These are phyloP conservation scores for Pueraria montana DNA, from an alignment of 306 rosid genomes.

Conservation along the genomic window DNA sequence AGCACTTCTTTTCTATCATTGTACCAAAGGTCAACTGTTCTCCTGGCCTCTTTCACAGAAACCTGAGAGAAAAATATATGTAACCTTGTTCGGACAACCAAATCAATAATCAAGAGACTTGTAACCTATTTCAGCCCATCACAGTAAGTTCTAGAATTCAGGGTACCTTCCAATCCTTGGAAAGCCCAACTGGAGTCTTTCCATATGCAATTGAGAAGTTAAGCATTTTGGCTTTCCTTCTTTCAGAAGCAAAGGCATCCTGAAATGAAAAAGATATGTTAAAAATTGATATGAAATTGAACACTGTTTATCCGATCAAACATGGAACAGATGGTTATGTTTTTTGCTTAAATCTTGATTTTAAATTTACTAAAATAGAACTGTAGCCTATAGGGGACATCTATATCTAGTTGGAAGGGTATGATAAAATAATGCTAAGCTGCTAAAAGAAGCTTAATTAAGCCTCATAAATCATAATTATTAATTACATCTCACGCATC, in stretches of 20 bases:
- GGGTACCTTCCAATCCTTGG: constrained; percentile 95
- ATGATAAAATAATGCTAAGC: constrained; percentile 15
- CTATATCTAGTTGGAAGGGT: background rate
- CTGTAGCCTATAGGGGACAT: background rate
- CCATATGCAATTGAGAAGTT: constrained; percentile 99
- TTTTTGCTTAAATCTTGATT: constrained; percentile 11
- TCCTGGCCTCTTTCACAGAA: constrained; percentile 82
- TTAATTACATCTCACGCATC: background rate
- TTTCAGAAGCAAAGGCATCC: constrained; percentile 95
- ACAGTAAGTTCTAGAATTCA: constrained; percentile 35
- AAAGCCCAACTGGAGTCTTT: constrained; percentile 90
- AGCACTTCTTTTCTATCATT: constrained; percentile 88
- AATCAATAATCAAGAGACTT: constrained; percentile 22
- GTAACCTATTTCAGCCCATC: constrained; percentile 6
- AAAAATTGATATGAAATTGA: constrained; percentile 9
- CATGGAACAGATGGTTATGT: background rate
- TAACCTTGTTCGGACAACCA: constrained; percentile 22
- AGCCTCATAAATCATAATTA: background rate
- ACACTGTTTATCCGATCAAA: constrained; percentile 6
- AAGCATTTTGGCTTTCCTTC: constrained; percentile 98
- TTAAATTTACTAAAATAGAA: background rate
- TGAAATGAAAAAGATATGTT: constrained; percentile 45
- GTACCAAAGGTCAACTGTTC: constrained; percentile 90
- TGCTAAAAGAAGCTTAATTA: constrained; percentile 1
- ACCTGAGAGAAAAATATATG: constrained; percentile 65